These are phyloP conservation scores for Cytospora piceicola DNA, from an alignment of 2,329 filamentous ascomycete species.

Conservation along the genomic window DNA sequence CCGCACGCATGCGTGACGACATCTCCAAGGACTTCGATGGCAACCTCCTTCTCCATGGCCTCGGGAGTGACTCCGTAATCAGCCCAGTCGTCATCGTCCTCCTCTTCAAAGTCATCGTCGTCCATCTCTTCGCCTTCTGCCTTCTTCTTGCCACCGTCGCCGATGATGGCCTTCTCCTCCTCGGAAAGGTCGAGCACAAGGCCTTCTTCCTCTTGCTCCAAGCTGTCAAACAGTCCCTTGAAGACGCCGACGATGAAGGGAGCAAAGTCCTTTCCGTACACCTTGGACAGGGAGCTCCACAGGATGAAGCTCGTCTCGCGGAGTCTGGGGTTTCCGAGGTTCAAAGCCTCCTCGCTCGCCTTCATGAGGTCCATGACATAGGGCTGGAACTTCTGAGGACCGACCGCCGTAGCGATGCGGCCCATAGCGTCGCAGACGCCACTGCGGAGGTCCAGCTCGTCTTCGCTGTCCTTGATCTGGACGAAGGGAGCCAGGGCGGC, in stretches of 20 bases:
- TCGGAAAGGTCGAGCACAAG: slow-evolving; percentile 76
- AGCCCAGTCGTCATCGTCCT: slow-evolving; percentile 77
- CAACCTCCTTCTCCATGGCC: slow-evolving; percentile 95
- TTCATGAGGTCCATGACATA: slow-evolving; percentile 91
- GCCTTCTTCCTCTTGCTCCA: slow-evolving; percentile 89
- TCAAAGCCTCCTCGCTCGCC: slow-evolving; percentile 86
- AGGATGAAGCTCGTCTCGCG: slow-evolving; percentile 97
- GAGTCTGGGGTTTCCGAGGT: slow-evolving; percentile 85
- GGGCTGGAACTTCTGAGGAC: slow-evolving; percentile 82
- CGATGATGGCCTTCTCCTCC: slow-evolving; percentile 73
- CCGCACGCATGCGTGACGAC: slow-evolving; percentile 85
- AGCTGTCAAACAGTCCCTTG: slow-evolving; percentile 78
- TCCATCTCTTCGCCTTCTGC: slow-evolving; percentile 62
- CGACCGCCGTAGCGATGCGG: slow-evolving; percentile 88
- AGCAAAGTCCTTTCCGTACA: slow-evolving; percentile 83
- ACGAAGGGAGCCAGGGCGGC: slow-evolving; percentile 83
- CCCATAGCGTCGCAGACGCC: slow-evolving; percentile 92
- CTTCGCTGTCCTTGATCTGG: slow-evolving; percentile 83
- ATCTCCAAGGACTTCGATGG: slow-evolving; percentile 91
- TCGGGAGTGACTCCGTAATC: slow-evolving; percentile 89
- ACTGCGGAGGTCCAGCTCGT: slow-evolving; percentile 86
- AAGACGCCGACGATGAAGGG: slow-evolving; percentile 79
- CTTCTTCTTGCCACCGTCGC: slow-evolving; percentile 74
- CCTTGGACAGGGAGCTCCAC: slow-evolving; percentile 92
- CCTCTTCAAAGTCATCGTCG: slow-evolving; percentile 58